Evolutionary conservation across 202 grass and related monocot genomes (phyloP), one percentile per base, ranked within the genome.

Genomic region (Schoenoplectus tabernaemontani): DNA sequence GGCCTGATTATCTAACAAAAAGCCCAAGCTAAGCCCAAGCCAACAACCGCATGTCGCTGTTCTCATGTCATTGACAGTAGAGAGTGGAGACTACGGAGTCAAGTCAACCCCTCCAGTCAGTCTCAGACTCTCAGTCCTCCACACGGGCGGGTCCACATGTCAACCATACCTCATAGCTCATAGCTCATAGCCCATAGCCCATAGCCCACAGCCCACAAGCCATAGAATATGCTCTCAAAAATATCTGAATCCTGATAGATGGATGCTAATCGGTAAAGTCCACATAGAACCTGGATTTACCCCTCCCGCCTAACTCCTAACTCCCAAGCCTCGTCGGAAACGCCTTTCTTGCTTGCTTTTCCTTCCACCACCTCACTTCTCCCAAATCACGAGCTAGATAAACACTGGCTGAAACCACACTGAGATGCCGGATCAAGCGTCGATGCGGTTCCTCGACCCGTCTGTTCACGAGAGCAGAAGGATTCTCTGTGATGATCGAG

Each of bases 401-500:
- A 1, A 59, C 50, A 77, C 73, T 19, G 46, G 6, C 38, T 10
- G 1, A 11, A 0, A 57, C 4, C 48, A 23, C 9, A 71, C 39
- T 72, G 47, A 12, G 24, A 59, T 59, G 67, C 67, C 67, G 11
- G 67, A 71, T 26, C 67, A 57, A 24, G 56, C 57, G 8, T 71
- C 54, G 19, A 63, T 79, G 76, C 56, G 76, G 54, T 32, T 47
- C 37, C 9, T 32, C 9, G 20, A 62, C 23, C 5, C 57, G 0
- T 79, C 76, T 32, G 20, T 64, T 30, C 70, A 24, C 9, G 67
- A 74, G 9, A 83, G 82, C 41, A 17, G 33, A 7, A 76, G 71
- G 15, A 64, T 84, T 41, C 36, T 71, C 11, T 62, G 74, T 7
- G 77, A 81, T 1, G 65, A 81, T 53, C 77, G 67, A 57, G 46